Evolutionary conservation across 2,329 filamentous ascomycete genomes (phyloP).

Genomic region (Aspergillus spinulosporus): DNA sequence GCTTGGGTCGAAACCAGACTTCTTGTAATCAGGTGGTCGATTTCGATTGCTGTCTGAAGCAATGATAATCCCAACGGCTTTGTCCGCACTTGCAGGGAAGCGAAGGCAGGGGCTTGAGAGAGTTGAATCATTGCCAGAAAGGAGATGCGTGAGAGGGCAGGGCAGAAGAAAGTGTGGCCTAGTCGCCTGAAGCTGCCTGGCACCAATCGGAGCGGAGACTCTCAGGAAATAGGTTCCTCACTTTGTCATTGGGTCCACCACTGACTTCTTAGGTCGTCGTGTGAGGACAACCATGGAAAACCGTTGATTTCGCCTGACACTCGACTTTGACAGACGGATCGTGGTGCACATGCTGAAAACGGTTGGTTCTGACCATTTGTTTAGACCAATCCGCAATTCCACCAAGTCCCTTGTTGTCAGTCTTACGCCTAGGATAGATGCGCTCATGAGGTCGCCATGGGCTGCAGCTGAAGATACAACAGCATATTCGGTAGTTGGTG

Average conservation of each 20-base stretch:
- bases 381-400: not conserved
- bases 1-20: not conserved
- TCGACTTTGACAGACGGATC: not conserved
- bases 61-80: not conserved
- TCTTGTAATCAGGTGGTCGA: not conserved
- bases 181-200: conserved; percentile 6
- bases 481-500: not conserved
- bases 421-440: not conserved
- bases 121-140: not conserved
- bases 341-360: not conserved
- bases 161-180: conserved; percentile 15
- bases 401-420: not conserved
- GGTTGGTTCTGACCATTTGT: not conserved
- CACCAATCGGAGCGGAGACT: conserved; percentile 23
- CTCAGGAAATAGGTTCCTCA: conserved; percentile 26
- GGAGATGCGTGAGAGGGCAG: conserved; percentile 4
- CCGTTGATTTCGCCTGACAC: too few species aligned
- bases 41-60: not conserved
- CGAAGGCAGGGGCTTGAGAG: not conserved
- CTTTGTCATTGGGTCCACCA: conserved; percentile 22
- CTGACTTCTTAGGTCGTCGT: not conserved
- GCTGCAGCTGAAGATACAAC: not conserved
- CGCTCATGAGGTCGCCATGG: too few species aligned
- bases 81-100: not conserved
- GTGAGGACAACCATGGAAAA: not conserved